Conservation (phyloP, 306 rosid species). For the Prunus dulcis region DNA sequence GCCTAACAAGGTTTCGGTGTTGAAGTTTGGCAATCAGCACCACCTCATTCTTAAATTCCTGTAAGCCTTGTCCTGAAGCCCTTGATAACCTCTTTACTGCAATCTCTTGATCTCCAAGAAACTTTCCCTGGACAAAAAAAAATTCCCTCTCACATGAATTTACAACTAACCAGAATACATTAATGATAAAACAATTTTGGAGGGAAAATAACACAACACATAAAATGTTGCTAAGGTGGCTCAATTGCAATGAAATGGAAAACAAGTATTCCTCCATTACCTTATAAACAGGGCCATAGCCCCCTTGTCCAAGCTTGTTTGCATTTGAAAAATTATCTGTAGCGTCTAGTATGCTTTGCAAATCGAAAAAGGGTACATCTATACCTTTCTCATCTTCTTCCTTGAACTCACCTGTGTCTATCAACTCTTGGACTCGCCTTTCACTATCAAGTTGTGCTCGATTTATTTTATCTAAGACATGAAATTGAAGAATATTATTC, state of each 20-base stretch:
- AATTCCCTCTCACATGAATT: background rate
- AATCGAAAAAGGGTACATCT: too few species aligned
- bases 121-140: constrained; percentile 35
- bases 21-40: constrained; percentile 70
- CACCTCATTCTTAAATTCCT: constrained; percentile 71
- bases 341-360: too few species aligned
- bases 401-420: too few species aligned
- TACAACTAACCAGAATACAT: constrained; percentile 8
- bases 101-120: constrained; percentile 57
- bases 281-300: constrained; percentile 71
- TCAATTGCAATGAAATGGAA: background rate
- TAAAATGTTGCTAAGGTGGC: background rate
- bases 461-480: too few species aligned
- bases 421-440: too few species aligned
- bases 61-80: constrained; percentile 61
- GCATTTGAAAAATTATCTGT: too few species aligned
- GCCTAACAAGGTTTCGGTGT: constrained; percentile 67
- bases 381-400: too few species aligned
- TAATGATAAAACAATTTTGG: background rate
- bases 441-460: too few species aligned
- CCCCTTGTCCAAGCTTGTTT: constrained; percentile 60
- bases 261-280: constrained; percentile 8
- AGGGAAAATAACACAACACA: too few species aligned
- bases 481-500: background rate
- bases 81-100: constrained; percentile 72